Conservation (phyloP, 2,329 filamentous ascomycete genomes). For the Pyricularia sp. region DNA sequence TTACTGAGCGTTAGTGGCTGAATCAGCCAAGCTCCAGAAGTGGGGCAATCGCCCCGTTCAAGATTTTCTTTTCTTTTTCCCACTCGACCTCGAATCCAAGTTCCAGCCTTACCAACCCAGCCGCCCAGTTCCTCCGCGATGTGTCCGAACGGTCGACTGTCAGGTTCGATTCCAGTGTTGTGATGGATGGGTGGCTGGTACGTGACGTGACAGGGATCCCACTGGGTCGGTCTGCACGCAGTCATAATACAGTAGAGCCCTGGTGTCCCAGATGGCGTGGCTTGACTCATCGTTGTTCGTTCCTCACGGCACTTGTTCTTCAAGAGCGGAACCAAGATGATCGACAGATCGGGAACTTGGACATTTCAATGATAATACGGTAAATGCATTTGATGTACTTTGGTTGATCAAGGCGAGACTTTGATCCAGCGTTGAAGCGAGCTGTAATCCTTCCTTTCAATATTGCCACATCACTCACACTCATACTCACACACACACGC, state of each 20-base stretch:
- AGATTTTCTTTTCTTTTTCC: not conserved
- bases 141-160: not conserved
- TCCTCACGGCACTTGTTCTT: not conserved
- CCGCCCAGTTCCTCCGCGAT: not conserved
- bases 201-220: not conserved
- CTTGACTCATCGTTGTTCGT: not conserved
- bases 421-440: not conserved
- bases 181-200: not conserved
- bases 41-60: constrained; percentile 19
- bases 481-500: too few relatives aligned
- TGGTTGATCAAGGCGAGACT: not conserved
- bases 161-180: not conserved
- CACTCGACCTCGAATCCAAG: not conserved
- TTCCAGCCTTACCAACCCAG: not conserved
- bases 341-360: not conserved
- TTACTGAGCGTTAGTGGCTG: constrained; percentile 40
- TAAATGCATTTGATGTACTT: not conserved
- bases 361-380: not conserved
- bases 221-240: not conserved
- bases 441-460: not conserved
- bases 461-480: too few relatives aligned
- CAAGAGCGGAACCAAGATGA: not conserved
- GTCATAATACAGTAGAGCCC: not conserved
- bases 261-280: not conserved
- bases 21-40: constrained; percentile 25